These are phyloP conservation scores for Pilobolus umbonatus DNA, from an alignment of 192 early-diverging fungal genomes.

Conservation along the genomic window DNA sequence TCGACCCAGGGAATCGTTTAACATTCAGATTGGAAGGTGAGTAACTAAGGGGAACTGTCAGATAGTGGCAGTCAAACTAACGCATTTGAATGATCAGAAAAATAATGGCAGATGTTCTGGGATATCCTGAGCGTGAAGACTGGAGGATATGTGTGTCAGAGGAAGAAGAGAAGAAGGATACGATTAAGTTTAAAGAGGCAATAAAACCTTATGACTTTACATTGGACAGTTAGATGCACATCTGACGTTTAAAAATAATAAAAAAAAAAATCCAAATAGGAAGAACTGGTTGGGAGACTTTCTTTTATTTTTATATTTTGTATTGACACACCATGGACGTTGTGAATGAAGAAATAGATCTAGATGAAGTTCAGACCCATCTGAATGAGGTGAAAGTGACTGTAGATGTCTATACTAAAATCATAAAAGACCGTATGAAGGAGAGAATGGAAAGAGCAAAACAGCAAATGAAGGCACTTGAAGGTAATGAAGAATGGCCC, in stretches of 20 bases:
- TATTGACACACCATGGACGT: neutral
- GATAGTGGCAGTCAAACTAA: neutral
- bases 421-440: too few relatives aligned
- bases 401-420: too few relatives aligned
- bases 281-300: neutral
- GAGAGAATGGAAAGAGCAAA: too few relatives aligned
- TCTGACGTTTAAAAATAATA: too few relatives aligned
- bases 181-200: slow-evolving; percentile 33
- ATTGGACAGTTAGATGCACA: too few relatives aligned
- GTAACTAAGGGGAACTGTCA: neutral
- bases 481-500: too few relatives aligned
- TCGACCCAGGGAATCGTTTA: slow-evolving; percentile 45
- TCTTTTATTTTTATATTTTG: neutral
- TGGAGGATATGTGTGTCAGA: slow-evolving; percentile 76
- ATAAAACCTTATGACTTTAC: slow-evolving; percentile 46
- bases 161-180: slow-evolving; percentile 57
- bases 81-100: slow-evolving; percentile 30
- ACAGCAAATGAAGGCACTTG: too few relatives aligned
- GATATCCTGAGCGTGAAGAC: slow-evolving; percentile 60
- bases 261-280: too few relatives aligned
- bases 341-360: neutral
- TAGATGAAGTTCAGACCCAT: neutral
- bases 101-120: slow-evolving; percentile 64
- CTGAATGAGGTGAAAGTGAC: too few relatives aligned
- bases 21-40: slow-evolving; percentile 75